Conservation (phyloP, 345 rosid genomes). For the Gossypium bickii region DNA sequence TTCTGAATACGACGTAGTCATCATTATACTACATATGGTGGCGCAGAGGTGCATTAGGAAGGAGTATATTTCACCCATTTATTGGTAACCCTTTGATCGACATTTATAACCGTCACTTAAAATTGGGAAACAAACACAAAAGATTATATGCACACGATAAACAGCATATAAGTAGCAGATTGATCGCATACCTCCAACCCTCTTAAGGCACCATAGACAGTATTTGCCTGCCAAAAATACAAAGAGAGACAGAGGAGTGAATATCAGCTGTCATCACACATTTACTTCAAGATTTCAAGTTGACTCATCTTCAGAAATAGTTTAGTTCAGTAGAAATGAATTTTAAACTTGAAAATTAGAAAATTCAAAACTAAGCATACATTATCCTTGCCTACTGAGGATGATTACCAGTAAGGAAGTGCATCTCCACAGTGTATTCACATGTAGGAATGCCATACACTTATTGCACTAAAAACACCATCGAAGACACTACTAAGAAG, state of each 20-base stretch:
- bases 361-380: neutral
- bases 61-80: neutral
- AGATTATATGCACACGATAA: neutral
- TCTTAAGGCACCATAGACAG: constrained; percentile 9
- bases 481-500: neutral
- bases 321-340: neutral
- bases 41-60: neutral
- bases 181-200: constrained; percentile 46
- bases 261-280: neutral
- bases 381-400: neutral
- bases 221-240: constrained; percentile 15
- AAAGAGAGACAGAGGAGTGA: neutral
- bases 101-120: neutral
- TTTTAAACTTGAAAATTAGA: neutral
- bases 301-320: neutral
- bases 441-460: neutral
- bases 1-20: neutral
- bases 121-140: neutral
- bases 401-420: neutral
- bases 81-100: neutral
- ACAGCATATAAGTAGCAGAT: neutral
- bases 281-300: neutral
- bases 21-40: neutral
- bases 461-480: neutral
- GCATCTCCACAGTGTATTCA: neutral